Base-by-base conservation (phyloP, 441 rosid species). In the Pelargonium myrrhifolium region DNA sequence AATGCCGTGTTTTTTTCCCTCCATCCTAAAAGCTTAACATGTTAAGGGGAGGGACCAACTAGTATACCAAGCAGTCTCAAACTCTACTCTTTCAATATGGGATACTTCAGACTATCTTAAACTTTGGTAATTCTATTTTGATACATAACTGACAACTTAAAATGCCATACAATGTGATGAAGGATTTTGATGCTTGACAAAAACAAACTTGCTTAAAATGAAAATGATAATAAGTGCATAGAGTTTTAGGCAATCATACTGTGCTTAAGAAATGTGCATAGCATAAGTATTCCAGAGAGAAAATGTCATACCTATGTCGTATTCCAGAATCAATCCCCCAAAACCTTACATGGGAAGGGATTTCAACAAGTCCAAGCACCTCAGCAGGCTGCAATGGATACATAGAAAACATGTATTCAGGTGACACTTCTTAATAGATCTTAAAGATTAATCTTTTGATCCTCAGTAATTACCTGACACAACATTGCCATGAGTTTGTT, bases 301-400 rank as follows among this genome's bases (percentile, higher is more conserved):
- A 71, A 75, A 72, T 47, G 4, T 59, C 17, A 24, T 75, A 95
- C 99, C 99, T 92, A 86, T 95, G 99, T 31, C 97, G 88, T 71
- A 95, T 92, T 73, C 99, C 98, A 15, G 99, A 95, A 79, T 95
- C 99, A 63, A 95, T 89, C 62, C 99, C 99, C 99, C 98, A 95
- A 75, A 95, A 86, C 73, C 96, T 88, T 74, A 95, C 82, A 75
- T 95, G 98, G 83, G 74, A 84, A 35, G 98, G 99, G 80, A 95
- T 95, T 76, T 91, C 96, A 22, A 92, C 97, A 69, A 89, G 90
- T 62, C 99, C 99, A 72, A 95, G 68, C 64, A 92, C 89, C 86
- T 95, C 99, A 49, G 99, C 99, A 75, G 99, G 99, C 98, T 95
- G 84, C 15, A n/a, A 55, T 22, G 17, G 26, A 55, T 55, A 55